Evolutionary conservation across 345 rosid genomes (phyloP).

Genomic region (Limnanthes douglasii): DNA sequence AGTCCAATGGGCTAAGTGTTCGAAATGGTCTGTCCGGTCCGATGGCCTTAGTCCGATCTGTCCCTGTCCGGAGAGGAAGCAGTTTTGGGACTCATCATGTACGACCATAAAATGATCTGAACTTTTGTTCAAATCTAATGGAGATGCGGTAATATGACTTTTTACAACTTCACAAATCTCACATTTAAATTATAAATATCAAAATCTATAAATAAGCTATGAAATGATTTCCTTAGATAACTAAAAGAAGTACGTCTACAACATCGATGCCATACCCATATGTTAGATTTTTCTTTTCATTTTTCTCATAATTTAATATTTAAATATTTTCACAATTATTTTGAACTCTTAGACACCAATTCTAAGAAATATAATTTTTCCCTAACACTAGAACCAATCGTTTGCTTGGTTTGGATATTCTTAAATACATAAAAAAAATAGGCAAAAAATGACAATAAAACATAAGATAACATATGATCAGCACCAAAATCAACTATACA

Average conservation of each 20-base stretch:
- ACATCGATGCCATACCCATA: constrained; percentile 1
- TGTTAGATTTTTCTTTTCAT: neutral
- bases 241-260: neutral
- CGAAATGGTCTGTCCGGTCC: no score
- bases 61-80: no score
- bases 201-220: neutral
- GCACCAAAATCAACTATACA: constrained; percentile 4
- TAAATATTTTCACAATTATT: neutral
- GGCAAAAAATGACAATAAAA: constrained; percentile 6
- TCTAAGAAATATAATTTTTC: neutral
- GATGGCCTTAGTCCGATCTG: no score
- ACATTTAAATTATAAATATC: constrained; percentile 2
- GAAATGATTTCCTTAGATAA: neutral
- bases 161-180: constrained; percentile 3
- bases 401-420: constrained; percentile 1
- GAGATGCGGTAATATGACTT: neutral
- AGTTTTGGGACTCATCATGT: no score
- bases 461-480: constrained; percentile 5
- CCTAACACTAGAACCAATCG: constrained; percentile 5
- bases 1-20: no score
- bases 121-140: constrained; percentile 1
- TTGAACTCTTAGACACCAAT: neutral
- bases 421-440: constrained; percentile 4
- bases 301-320: neutral
- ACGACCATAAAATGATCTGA: neutral